Evolutionary conservation across 345 rosid species (phyloP), one percentile per base, ranked within the genome.

Genomic region (Mangifera indica): DNA sequence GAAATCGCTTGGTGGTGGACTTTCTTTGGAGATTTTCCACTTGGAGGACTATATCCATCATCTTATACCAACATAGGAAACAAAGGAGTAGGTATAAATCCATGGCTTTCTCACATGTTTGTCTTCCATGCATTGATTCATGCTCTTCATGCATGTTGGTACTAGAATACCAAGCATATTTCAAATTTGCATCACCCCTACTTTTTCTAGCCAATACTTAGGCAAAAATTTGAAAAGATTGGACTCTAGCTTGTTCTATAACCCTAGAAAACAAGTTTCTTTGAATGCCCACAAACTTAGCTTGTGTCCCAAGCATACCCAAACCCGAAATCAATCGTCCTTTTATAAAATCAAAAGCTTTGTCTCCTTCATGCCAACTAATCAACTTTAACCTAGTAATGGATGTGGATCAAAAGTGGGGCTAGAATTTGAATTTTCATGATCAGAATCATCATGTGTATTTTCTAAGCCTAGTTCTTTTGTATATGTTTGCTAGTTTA

Each of bases 81-180:
- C n/a, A n/a, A n/a, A n/a, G n/a, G n/a, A n/a, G n/a, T n/a, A n/a
- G n/a, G n/a, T n/a, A n/a, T n/a, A 77, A 92, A 92, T 2, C 99
- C 99, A 44, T 84, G 76, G n/a, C n/a, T n/a, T n/a, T n/a, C n/a
- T n/a, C n/a, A n/a, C n/a, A n/a, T n/a, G n/a, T n/a, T n/a, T n/a
- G n/a, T n/a, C n/a, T n/a, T n/a, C n/a, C n/a, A n/a, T n/a, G n/a
- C n/a, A n/a, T n/a, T n/a, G n/a, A n/a, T n/a, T n/a, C n/a, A n/a
- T n/a, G n/a, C n/a, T n/a, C n/a, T n/a, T n/a, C n/a, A 17, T 81
- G 84, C n/a, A 90, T 9, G 52, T 67, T 88, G 1, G 75, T 1
- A 26, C 84, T 85, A 24, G 87, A 68, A 70, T 81, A 87, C 99
- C 99, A 92, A 60, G 84, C 98, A 37, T 75, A 84, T 72, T 80